Percentiles rank a stretch among this genome's conserved stretches.
These are phyloP conservation scores for Exophiala bonariae DNA, from an alignment of 2,329 filamentous ascomycete genomes.

Conservation along the genomic window DNA sequence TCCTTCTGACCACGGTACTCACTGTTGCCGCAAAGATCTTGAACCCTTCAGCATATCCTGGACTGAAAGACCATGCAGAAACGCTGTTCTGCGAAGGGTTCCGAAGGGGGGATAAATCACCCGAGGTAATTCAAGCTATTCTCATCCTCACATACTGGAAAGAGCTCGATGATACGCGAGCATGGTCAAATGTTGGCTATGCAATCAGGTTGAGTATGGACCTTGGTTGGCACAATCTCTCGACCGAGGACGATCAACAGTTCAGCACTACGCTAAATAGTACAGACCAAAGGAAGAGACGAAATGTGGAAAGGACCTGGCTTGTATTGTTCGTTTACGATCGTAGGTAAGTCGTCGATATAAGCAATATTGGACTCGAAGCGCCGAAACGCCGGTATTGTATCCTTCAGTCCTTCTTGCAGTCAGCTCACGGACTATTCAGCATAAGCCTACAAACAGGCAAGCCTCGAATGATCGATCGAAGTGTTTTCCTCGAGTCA, in stretches of 20 bases:
- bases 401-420: too few species aligned
- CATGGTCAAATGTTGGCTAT: conserved; percentile 42
- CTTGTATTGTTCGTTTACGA: conserved; percentile 43
- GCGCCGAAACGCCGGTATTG: too few species aligned
- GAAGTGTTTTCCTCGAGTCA: conserved; percentile 39
- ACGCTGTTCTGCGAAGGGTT: conserved; percentile 32
- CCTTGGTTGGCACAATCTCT: conserved; percentile 23
- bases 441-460: conserved; percentile 45
- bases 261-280: conserved; percentile 12
- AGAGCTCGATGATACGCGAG: conserved; percentile 42
- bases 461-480: conserved; percentile 45
- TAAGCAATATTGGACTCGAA: not conserved
- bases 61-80: conserved; percentile 34
- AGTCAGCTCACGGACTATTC: not conserved
- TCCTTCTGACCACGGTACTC: conserved; percentile 38
- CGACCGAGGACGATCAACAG: not conserved
- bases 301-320: conserved; percentile 41
- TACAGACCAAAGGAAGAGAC: conserved; percentile 22
- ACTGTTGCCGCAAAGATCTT: conserved; percentile 39
- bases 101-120: conserved; percentile 36
- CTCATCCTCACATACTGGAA: conserved; percentile 42
- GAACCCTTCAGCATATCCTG: conserved; percentile 34
- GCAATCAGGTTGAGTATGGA: conserved; percentile 44
- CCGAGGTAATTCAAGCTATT: conserved; percentile 41
- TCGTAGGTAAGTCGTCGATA: conserved; percentile 33